Evolutionary conservation across 805 yeast genomes (phyloP).

Genomic region (Maudiozyma barnettii): DNA sequence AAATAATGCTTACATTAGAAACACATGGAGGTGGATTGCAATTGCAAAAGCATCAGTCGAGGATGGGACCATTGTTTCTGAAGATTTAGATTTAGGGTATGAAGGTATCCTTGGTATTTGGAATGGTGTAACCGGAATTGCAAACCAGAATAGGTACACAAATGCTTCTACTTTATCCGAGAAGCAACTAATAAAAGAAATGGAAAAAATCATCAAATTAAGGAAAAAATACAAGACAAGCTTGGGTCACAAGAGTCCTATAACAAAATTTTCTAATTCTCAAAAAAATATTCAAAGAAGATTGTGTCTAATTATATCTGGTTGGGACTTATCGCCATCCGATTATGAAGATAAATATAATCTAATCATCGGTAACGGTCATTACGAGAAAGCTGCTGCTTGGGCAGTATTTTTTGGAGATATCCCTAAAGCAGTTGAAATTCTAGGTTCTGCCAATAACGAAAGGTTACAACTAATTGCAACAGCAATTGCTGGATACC

Average conservation of each 20-base stretch:
- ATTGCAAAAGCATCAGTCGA: slow-evolving; percentile 57
- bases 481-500: slow-evolving; percentile 87
- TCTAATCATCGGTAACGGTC: slow-evolving; percentile 46
- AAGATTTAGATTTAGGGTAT: slow-evolving; percentile 69
- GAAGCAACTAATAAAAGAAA: slow-evolving; percentile 26
- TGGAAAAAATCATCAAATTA: slow-evolving; percentile 34
- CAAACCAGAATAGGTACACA: slow-evolving; percentile 40
- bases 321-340: slow-evolving; percentile 75
- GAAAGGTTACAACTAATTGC: slow-evolving; percentile 72
- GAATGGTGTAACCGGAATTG: slow-evolving; percentile 57
- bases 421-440: slow-evolving; percentile 67
- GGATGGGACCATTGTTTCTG: slow-evolving; percentile 57
- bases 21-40: slow-evolving; percentile 88
- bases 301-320: slow-evolving; percentile 73
- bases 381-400: slow-evolving; percentile 86
- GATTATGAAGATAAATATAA: slow-evolving; percentile 65
- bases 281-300: slow-evolving; percentile 53
- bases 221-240: slow-evolving; percentile 26
- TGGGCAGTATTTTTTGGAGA: slow-evolving; percentile 96
- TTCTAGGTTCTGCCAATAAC: slow-evolving; percentile 63
- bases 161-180: slow-evolving; percentile 23
- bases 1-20: slow-evolving; percentile 46
- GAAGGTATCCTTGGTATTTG: slow-evolving; percentile 87
- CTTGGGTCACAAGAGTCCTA: slow-evolving; percentile 14
- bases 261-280: slow-evolving; percentile 18